Evolutionary conservation across 192 early-diverging fungal genomes (phyloP).

Genomic region (Coemansia sp.): DNA sequence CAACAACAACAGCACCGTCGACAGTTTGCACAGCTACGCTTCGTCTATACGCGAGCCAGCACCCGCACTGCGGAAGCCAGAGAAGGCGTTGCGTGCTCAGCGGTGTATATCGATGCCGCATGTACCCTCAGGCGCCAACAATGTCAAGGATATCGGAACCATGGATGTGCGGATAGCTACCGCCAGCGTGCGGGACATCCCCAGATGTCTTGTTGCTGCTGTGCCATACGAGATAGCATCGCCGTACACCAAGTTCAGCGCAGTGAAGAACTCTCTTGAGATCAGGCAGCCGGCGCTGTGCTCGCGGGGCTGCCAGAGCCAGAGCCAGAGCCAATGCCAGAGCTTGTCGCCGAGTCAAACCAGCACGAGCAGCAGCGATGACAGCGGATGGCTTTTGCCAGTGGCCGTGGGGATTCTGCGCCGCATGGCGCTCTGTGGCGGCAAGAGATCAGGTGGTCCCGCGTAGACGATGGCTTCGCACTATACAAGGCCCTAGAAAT

Average conservation of each 20-base stretch:
- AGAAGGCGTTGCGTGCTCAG: constrained; percentile 18
- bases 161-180: constrained; percentile 8
- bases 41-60: constrained; percentile 11
- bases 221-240: constrained; percentile 1
- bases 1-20: not conserved
- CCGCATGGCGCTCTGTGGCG: constrained; percentile 31
- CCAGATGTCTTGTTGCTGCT: constrained; percentile 6
- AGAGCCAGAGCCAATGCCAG: constrained; percentile 1
- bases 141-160: not conserved
- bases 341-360: constrained; percentile 8
- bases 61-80: constrained; percentile 19
- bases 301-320: constrained; percentile 4
- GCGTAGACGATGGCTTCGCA: not conserved
- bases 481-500: not conserved
- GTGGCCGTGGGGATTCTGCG: constrained; percentile 23
- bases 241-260: constrained; percentile 19
- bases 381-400: constrained; percentile 21
- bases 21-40: not conserved
- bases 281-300: constrained; percentile 30
- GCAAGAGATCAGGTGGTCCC: not conserved
- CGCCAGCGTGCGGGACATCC: constrained; percentile 12
- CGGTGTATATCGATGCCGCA: constrained; percentile 36
- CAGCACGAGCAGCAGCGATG: not conserved
- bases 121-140: not conserved
- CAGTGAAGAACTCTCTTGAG: constrained; percentile 48